These are phyloP conservation scores for Aureobasidium sp. DNA, from an alignment of 2,329 filamentous ascomycete species.

Conservation along the genomic window DNA sequence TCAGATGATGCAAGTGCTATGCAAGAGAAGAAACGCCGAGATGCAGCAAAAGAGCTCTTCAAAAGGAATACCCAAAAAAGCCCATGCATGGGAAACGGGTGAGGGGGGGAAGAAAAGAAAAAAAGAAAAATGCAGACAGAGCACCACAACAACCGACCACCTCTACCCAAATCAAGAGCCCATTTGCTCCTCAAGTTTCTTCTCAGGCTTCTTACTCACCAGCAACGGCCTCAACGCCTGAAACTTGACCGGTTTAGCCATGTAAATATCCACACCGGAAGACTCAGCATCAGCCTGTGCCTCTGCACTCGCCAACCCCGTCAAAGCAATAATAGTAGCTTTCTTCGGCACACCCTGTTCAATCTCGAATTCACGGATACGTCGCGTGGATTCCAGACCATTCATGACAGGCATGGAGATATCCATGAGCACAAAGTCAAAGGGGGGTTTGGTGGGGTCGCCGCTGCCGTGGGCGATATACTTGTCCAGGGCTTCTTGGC, in stretches of 20 bases:
- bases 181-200: neutral
- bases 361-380: conserved; percentile 17
- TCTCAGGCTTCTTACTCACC: neutral
- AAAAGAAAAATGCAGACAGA: neutral
- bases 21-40: neutral
- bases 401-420: conserved; percentile 25
- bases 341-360: neutral
- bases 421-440: conserved; percentile 19
- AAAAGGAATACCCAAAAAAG: neutral
- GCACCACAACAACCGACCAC: neutral
- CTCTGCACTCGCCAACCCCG: conserved; percentile 24
- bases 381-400: conserved; percentile 17
- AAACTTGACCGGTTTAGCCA: conserved; percentile 30
- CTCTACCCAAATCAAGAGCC: neutral
- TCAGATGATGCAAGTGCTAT: neutral
- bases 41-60: neutral
- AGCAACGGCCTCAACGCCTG: conserved; percentile 23
- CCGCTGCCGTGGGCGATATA: conserved; percentile 25
- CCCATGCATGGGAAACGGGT: neutral
- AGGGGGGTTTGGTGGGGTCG: conserved; percentile 19
- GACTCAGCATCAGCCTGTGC: conserved; percentile 24
- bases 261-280: conserved; percentile 26
- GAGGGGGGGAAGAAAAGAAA: too few species aligned
- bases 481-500: conserved; percentile 38
- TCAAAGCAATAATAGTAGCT: conserved; percentile 24